Base-by-base conservation (phyloP, 176 grass and related monocot species). In the Tuctoria greenei region DNA sequence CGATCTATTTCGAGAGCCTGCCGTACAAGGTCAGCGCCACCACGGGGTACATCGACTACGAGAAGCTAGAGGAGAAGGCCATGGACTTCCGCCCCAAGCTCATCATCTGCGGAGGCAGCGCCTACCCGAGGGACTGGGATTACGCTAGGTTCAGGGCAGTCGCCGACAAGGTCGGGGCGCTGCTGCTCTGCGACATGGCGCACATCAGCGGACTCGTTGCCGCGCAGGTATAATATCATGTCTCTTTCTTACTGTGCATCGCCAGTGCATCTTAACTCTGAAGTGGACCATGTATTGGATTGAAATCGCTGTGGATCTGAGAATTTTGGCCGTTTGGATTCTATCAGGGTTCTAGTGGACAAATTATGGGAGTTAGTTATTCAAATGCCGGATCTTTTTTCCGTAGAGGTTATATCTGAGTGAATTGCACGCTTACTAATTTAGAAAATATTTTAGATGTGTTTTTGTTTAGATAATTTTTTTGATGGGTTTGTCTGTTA, bases 31-130 rank as follows among this genome's bases (percentile, higher is more conserved):
- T 97, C 10, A 97, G 84, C 83, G 31, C 79, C 26, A 7, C 16
- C 9, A 93, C 88, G 0, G 93, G 93, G 1, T 93, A 86, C 66
- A 74, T 99, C 44, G 95, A 99, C 72, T 99, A 99, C 72, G 95
- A 95, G 46, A 99, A 95, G 87, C 74, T 99, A 40, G 95, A 95
- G 87, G 95, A 99, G 92, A 99, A 99, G 87, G 95, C 95, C 21
- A 26, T 95, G 35, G 95, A 99, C 69, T 99, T 99, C 87, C 89
- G 95, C 63, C 95, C 95, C 65, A 99, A 95, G 87, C 95, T 99
- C 73, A 95, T 99, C 38, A 99, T 99, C 78, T 99, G 92, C 18
- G 95, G 95, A 1, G 95, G 95, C 21, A 99, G 95, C 63, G 95
- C 95, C 1, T 99, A 99, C 67, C 95, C 95, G 5, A 95, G 95